Evolutionary conservation across 2,329 filamentous ascomycete genomes (phyloP).

Genomic region (Neoascochyta sp.): DNA sequence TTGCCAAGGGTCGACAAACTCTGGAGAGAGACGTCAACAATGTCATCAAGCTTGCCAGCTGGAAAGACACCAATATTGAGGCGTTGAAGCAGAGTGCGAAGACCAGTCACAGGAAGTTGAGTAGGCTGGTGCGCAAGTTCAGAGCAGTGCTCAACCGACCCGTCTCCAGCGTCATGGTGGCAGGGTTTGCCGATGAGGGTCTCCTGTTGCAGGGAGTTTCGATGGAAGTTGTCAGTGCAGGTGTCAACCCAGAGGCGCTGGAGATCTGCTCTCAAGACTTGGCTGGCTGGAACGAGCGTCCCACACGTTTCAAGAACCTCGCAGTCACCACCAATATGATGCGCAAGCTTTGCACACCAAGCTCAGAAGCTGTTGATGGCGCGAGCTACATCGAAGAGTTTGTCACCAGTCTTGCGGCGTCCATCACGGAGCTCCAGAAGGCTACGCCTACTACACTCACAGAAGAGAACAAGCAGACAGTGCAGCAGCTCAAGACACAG

Average conservation of each 20-base stretch:
- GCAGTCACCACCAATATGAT: conserved; percentile 70
- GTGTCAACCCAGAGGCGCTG: conserved; percentile 13
- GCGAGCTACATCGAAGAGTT: conserved; percentile 63
- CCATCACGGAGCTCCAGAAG: conserved; percentile 71
- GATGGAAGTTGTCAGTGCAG: conserved; percentile 12
- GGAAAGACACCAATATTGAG: conserved; percentile 96
- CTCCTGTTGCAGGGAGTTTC: conserved; percentile 6
- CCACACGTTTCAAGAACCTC: conserved; percentile 67
- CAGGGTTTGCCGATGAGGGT: conserved; percentile 30
- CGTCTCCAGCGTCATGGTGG: conserved; percentile 56
- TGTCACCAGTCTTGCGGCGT: conserved; percentile 62
- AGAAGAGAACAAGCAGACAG: conserved; percentile 77
- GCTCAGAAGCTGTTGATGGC: conserved; percentile 53
- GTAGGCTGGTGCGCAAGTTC: conserved; percentile 88
- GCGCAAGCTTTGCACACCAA: conserved; percentile 57
- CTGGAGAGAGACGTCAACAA: conserved; percentile 94
- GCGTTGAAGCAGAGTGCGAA: conserved; percentile 84
- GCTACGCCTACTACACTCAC: conserved; percentile 78
- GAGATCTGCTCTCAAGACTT: conserved; percentile 21
- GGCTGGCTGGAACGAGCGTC: conserved; percentile 43
- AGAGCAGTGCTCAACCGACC: conserved; percentile 73
- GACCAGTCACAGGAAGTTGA: conserved; percentile 86
- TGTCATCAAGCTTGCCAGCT: conserved; percentile 87
- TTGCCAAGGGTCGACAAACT: conserved; percentile 63
- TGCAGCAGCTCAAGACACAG: conserved; percentile 85